Percentiles rank a stretch among this genome's conserved stretches.
Conservation (phyloP, 2,329 filamentous ascomycete species). For the Penicillium expansum region DNA sequence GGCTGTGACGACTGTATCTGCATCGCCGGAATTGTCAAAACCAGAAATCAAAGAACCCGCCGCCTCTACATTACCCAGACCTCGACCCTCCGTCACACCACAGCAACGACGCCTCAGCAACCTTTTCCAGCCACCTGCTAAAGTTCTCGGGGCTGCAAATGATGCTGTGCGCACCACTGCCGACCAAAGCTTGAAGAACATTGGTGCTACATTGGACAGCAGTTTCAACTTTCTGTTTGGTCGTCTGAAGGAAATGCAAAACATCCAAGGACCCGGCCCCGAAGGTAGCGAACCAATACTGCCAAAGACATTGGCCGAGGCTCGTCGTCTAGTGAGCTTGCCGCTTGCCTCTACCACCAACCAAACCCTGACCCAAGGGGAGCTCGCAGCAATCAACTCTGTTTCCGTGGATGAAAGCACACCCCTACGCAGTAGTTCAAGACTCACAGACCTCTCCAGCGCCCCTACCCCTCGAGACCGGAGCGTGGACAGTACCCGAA, state of each 20-base stretch:
- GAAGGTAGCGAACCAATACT: constrained; percentile 50
- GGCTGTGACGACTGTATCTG: constrained; percentile 29
- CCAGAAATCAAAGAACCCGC: constrained; percentile 29
- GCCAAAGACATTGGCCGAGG: constrained; percentile 90
- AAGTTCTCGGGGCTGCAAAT: constrained; percentile 75
- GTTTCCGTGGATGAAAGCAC: constrained; percentile 31
- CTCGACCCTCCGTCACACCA: constrained; percentile 36
- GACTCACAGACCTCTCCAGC: constrained; percentile 63
- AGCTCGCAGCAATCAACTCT: constrained; percentile 51
- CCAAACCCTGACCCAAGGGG: constrained; percentile 46
- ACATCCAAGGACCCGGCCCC: constrained; percentile 50
- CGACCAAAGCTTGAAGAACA: constrained; percentile 87
- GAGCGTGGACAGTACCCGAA: constrained; percentile 66
- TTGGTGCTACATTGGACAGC: constrained; percentile 83
- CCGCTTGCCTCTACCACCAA: constrained; percentile 51
- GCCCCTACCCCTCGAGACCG: constrained; percentile 65
- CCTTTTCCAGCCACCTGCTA: constrained; percentile 78
- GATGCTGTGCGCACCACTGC: constrained; percentile 84
- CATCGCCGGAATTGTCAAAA: constrained; percentile 31
- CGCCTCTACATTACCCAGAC: constrained; percentile 35
- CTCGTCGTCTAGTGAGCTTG: constrained; percentile 74
- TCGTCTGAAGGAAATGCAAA: constrained; percentile 67
- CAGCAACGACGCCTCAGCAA: constrained; percentile 79
- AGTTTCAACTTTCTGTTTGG: constrained; percentile 94
- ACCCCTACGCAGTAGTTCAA: constrained; percentile 38